Base-by-base conservation (phyloP, 176 grass and related monocot genomes). In the Juncus effusus region DNA sequence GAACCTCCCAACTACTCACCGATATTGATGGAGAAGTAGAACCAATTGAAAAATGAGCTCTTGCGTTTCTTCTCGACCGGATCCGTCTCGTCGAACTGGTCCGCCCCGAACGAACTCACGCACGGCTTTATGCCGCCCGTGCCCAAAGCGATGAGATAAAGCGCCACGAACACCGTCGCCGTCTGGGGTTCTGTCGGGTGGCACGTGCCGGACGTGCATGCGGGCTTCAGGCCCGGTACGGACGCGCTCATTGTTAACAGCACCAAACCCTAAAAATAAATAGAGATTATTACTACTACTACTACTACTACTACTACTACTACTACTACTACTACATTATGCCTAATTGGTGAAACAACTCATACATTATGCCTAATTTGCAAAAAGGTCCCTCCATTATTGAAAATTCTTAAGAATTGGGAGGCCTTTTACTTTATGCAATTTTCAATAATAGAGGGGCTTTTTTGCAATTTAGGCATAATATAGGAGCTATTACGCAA, bases 111-210 rank as follows among this genome's bases (percentile, higher is more conserved):
- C 0, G 90, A 95, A 0, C 82, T 89, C 13, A 95, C 86, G 61
- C 90, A 95, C 0, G 90, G 90, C 77, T 95, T 95, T 79, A 95
- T 95, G n/a, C 90, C 90, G 1, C 90, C 90, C 1, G 86, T 95
- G 6, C 86, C 90, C 40, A 95, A 72, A 2, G 90, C 90, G 16
- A 95, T 84, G 0, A 95, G 53, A 47, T 95, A 95, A 40, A 95
- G 65, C 1, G 90, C 82, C 36, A 89, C 5, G 78, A 86, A 95
- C 39, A 90, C 80, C 3, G 52, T 79, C 0, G 61, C 86, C 0
- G 70, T 71, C 72, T 95, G 82, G 1, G 73, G 3, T 6, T 59
- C 65, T 7, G 82, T 95, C 37, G 90, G 86, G 36, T 86, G 4
- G 54, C 90, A 95, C 1, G 38, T 47, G 1, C 59, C 90, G 2